Base-by-base conservation (phyloP, 345 rosid genomes). In the Odontarrhena argentea region DNA sequence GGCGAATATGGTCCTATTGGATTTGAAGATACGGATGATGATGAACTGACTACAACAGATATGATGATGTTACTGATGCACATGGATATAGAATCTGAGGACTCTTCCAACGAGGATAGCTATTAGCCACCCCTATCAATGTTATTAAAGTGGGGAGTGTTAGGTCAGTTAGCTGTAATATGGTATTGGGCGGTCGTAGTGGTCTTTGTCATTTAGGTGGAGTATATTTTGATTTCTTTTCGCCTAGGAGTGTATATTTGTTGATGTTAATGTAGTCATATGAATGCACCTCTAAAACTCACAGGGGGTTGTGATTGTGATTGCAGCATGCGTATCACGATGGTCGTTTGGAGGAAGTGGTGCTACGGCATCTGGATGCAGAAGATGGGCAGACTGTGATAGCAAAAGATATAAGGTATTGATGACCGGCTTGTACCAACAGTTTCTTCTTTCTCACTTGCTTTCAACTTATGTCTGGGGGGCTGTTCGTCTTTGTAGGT, bases 281-380 rank as follows among this genome's bases (percentile, higher is more conserved):
- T 71, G 51, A 57, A 56, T 64, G 59, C 45, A 64, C 37, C 38
- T 55, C 65, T 71, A 26, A 48, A 55, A 55, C 76, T 55, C 70
- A 63, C 28, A 47, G 34, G 28, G 53, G 63, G 63, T 52, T 54
- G 65, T 60, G 68, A 68, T 15, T 57, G 43, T 67, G 62, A 60
- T 75, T 84, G 84, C 82, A 86, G 97, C 97, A 90, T 75, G 86
- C 85, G 1, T 86, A 76, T 76, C 83, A 76, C 66, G 95, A 86
- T 73, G 97, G 95, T 54, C 84, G 82, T 35, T 72, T 86, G 76
- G 97, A 84, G 82, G 92, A 90, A 77, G 87, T 83, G 41, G 87
- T 73, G 71, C 69, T 84, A 62, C 85, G 95, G 34, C 95, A 87
- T 84, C 84, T 87, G 69, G 85, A 83, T 24, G 82, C 83, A 78